Evolutionary conservation across 805 yeast species (phyloP), one percentile per base, ranked within the genome.

Genomic region (Nakazawaea sp.): DNA sequence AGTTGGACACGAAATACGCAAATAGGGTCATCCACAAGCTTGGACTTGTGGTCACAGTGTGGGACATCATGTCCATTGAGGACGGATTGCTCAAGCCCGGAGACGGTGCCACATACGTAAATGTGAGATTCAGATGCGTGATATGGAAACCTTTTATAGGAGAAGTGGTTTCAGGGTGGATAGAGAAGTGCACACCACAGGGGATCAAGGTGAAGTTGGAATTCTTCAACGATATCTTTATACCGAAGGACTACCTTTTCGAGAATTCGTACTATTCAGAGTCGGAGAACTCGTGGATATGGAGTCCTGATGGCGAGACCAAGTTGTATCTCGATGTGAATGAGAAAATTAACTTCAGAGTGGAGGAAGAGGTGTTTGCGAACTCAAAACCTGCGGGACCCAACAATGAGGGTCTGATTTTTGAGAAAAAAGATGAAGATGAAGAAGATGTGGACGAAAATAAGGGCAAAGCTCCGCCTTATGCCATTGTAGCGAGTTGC

Each of bases 111-210:
- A 70, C 87, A 4, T 89, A 70, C 49, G 78, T 86, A 28, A 82
- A 80, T 45, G 84, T 81, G 15, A 71, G 66, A 38, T 85, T 88
- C 52, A 62, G 97, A 35, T 67, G 82, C 32, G 65, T 89, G 8
- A 80, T 90, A 2, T 92, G 92, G 70, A 83, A 89, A 46, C 98
- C 98, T 1, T 90, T 90, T 58, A 79, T 86, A 1, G 98, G 98
- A 8, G 98, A 92, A 55, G 75, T 90, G 6, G 57, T 92, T 18
- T 80, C 88, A 0, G 98, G 98, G 2, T 87, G 95, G 90, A 86
- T 92, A 24, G 78, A 87, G 29, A 84, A 87, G 47, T 85, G 96
- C 61, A 72, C 88, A 4, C 72, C 77, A 17, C 94, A 88, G 37
- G 98, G 98, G 2, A 76, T 92, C 43, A 82, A 85, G 55, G 78